Base-by-base conservation (phyloP, 768 basidiomycete genomes). In the Lactarius pseudohatsudake region DNA sequence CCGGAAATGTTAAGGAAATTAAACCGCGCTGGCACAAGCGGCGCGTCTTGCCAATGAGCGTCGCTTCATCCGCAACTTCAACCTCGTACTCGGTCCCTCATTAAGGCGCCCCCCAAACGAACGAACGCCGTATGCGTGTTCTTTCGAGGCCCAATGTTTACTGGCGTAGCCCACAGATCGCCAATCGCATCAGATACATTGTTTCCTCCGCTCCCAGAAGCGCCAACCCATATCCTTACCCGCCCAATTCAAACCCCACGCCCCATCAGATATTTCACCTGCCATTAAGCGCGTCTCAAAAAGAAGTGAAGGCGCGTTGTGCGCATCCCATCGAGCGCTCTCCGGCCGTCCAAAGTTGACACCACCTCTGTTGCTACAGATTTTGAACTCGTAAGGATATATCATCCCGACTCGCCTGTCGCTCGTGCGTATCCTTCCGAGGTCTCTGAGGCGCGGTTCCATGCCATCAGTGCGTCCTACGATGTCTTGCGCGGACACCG, bases 381-480 rank as follows among this genome's bases (percentile, higher is more conserved):
- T 75, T 90, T 86, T 72, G 90, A 91, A 69, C 89, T 92, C 55
- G 91, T 92, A 38, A 81, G 87, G 47, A 81, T 90, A 64, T 90
- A 92, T 75, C 90, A 92, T 74, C 90, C 90, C 3, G 90, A 92
- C 74, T 87, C 88, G 50, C 78, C 80, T 28, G 56, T 78, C 26
- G 78, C 78, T 26, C 79, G 81, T 5, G 73, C 73, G 3, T 50
- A 81, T 15, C 76, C 86, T 8, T 71, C 83, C 0, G 82, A 84
- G 18, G 73, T 80, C 3, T 84, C 84, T 4, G 87, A 90, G 71
- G 79, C 82, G 7, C 86, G 84, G 13, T 92, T 92, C 70, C 87
- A 87, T 71, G 79, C 87, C 3, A 89, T 92, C 69, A 81, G 84
- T 32, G 75, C 81, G 18, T 90, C 90, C 15, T 92, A 92, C 69